phyloP scores from a whole-genome alignment of 345 rosid genomes.

The Eucalyptus viminalis region DNA sequence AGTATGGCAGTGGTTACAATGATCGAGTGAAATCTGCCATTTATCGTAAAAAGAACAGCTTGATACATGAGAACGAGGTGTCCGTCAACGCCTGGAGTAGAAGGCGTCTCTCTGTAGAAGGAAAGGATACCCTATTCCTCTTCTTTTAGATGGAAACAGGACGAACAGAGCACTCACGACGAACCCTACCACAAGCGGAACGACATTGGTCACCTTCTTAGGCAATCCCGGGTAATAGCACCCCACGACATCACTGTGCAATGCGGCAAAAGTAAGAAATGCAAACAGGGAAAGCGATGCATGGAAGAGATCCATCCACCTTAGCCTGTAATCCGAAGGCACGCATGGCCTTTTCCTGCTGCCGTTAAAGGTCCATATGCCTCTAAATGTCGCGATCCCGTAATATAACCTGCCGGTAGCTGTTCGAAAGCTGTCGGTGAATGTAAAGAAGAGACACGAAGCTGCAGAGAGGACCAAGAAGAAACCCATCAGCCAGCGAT shows the following conservation, averaged over 20 bases:
- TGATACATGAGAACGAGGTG: not conserved
- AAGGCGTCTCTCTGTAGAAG: conserved; percentile 16
- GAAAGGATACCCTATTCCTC: conserved; percentile 35
- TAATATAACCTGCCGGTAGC: conserved; percentile 24
- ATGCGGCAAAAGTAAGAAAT: conserved; percentile 26
- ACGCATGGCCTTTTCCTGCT: conserved; percentile 25
- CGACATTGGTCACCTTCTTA: conserved; percentile 18
- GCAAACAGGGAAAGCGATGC: conserved; percentile 26
- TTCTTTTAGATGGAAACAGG: conserved; percentile 32
- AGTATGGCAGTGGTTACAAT: not conserved
- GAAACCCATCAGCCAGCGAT: conserved; percentile 28
- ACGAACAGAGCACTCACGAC: conserved; percentile 18
- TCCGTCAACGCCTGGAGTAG: conserved; percentile 2
- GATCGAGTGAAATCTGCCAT: not conserved
- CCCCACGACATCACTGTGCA: conserved; percentile 16
- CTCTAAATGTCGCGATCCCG: conserved; percentile 30
- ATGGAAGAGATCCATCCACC: conserved; percentile 27
- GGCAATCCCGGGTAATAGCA: conserved; percentile 33
- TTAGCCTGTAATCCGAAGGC: conserved; percentile 26
- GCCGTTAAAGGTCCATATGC: conserved; percentile 31
- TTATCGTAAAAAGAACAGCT: not conserved
- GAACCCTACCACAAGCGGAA: conserved; percentile 27
- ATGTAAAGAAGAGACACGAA: conserved; percentile 24
- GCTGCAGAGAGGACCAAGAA: conserved; percentile 11
- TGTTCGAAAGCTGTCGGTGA: conserved; percentile 35